Evolutionary conservation across 352 stramenopile genomes (phyloP), one percentile per base, ranked within the genome.

Genomic region (Phytophthora meadii): DNA sequence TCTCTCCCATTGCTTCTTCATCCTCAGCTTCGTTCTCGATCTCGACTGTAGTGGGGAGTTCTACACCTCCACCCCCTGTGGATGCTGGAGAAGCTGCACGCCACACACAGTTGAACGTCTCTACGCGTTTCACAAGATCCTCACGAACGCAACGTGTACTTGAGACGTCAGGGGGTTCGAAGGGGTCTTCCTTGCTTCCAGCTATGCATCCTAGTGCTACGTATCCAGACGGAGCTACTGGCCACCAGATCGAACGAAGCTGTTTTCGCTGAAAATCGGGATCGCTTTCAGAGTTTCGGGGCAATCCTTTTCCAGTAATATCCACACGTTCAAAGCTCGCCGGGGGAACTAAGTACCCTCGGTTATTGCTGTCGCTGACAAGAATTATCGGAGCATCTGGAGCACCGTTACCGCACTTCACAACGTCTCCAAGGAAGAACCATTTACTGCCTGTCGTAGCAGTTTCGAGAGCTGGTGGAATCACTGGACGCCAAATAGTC

Each of bases 191-290:
- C 49, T 94, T 95, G 24, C 59, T 93, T 45, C 87, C 88, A 56
- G 86, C 86, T 6, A 96, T 45, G 36, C 87, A 95, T 0, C 88
- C 87, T 30, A 96, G 42, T 0, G 86, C 73, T 2, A 94, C 78
- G 34, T 94, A 96, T 0, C 87, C 88, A 15, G 84, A 70, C 1
- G 88, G 88, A 2, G 88, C 82, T 30, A 95, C 76, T 6, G 88
- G 88, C 83, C 85, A 94, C 88, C 88, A 96, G 30, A 96, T 54
- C 0, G 84, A 94, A 1, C 88, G 85, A 14, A 92, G 53, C 32
- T 96, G 87, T 61, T 96, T 96, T n/a, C 79, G 82, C 27, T 93
- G 80, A 32, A 95, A 90, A 27, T 94, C 85, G 0, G 68, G 57
- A 40, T 94, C 79, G 19, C 72, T 84, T 25, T 91, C 82, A 0